These are phyloP conservation scores for Oryza coarctata DNA, from an alignment of 176 grass and related monocot species.

Conservation along the genomic window DNA sequence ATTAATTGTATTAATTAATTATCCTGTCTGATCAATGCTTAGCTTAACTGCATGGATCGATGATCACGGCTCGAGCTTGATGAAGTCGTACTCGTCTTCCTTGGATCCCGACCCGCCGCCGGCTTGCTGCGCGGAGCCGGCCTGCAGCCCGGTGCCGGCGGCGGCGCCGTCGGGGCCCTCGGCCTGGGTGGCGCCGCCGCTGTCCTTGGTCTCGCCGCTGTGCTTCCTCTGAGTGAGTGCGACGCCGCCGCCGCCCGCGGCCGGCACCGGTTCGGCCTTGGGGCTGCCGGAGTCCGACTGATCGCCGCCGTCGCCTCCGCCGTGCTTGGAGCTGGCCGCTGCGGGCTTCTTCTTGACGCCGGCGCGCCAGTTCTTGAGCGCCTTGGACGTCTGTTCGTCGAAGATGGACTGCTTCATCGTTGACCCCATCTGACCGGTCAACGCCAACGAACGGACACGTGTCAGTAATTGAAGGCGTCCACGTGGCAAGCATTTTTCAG, in stretches of 20 bases:
- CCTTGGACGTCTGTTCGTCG: constrained; percentile 94
- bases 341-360: constrained; percentile 70
- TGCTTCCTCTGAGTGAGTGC: constrained; percentile 34
- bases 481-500: neutral
- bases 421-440: constrained; percentile 68
- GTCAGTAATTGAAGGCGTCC: neutral
- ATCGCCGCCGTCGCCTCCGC: neutral
- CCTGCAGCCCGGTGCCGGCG: neutral
- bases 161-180: neutral
- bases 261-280: neutral
- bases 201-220: neutral
- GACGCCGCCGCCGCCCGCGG: neutral
- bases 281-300: constrained; percentile 18
- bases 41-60: neutral
- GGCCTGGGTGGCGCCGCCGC: neutral
- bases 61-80: constrained; percentile 22
- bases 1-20: neutral
- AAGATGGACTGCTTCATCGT: constrained; percentile 98
- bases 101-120: neutral
- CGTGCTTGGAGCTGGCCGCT: constrained; percentile 31
- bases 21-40: neutral
- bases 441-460: neutral
- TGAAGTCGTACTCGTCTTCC: neutral
- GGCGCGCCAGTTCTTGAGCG: constrained; percentile 87
- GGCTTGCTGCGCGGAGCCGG: neutral